These are phyloP conservation scores for Metschnikowia orientalis DNA, from an alignment of 805 yeast species.

Conservation along the genomic window DNA sequence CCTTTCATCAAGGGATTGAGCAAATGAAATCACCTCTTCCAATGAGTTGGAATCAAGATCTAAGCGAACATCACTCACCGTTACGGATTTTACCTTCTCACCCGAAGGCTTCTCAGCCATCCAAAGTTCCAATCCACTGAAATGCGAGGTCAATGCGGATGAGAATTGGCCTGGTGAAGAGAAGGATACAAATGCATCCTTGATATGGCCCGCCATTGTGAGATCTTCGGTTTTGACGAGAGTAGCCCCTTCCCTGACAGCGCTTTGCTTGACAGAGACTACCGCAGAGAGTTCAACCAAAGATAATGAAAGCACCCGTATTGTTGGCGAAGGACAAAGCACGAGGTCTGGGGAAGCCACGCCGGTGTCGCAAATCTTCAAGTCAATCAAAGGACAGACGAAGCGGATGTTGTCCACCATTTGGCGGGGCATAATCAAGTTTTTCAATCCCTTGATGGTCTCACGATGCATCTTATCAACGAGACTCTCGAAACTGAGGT, in stretches of 20 bases:
- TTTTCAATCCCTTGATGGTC: conserved; percentile 44
- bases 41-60: conserved; percentile 20
- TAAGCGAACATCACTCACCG: conserved; percentile 12
- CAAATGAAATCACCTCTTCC: conserved; percentile 22
- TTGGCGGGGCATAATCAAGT: conserved; percentile 27
- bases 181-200: conserved; percentile 22
- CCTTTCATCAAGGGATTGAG: conserved; percentile 9
- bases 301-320: conserved; percentile 26
- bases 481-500: conserved; percentile 41
- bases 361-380: conserved; percentile 35
- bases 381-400: conserved; percentile 41
- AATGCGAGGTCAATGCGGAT: conserved; percentile 9
- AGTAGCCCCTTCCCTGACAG: conserved; percentile 7
- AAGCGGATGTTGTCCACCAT: conserved; percentile 43
- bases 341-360: conserved; percentile 19
- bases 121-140: conserved; percentile 39
- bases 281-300: conserved; percentile 35
- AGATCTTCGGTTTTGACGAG: conserved; percentile 15
- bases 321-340: conserved; percentile 26
- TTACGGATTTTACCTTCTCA: conserved; percentile 8
- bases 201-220: conserved; percentile 29
- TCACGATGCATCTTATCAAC: conserved; percentile 65
- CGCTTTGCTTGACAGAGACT: conserved; percentile 19
- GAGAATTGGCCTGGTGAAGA: conserved; percentile 20
- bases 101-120: conserved; percentile 16